Percentiles rank a stretch among this genome's conserved stretches.
These are phyloP conservation scores for Pythium periplocum DNA, from an alignment of 352 stramenopile species.

Conservation along the genomic window DNA sequence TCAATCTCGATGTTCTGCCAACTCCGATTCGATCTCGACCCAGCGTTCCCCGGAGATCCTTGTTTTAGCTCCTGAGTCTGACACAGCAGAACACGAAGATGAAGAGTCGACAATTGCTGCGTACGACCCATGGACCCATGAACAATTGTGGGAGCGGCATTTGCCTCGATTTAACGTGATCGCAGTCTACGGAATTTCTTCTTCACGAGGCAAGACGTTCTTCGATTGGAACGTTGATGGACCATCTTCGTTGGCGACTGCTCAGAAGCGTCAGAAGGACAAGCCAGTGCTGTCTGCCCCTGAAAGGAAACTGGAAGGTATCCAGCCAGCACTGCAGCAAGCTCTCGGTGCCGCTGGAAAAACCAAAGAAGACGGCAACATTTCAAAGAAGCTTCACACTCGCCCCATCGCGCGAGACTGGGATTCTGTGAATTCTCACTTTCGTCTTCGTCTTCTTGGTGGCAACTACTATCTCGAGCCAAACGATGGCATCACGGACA, in stretches of 20 bases:
- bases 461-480: constrained; percentile 63
- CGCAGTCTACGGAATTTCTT: constrained; percentile 59
- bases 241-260: constrained; percentile 33
- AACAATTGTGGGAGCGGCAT: constrained; percentile 73
- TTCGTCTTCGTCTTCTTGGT: constrained; percentile 43
- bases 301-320: too few relatives aligned
- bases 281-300: constrained; percentile 1
- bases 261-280: constrained; percentile 4
- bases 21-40: background rate
- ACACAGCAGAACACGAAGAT: constrained; percentile 33
- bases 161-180: constrained; percentile 67
- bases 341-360: background rate
- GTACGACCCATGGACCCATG: constrained; percentile 64
- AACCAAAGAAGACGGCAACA: background rate
- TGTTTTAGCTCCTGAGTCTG: constrained; percentile 51
- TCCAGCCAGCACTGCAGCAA: too few relatives aligned
- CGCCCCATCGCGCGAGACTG: constrained; percentile 17
- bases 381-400: background rate
- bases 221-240: constrained; percentile 71
- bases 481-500: constrained; percentile 26
- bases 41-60: constrained; percentile 38
- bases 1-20: constrained; percentile 23
- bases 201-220: constrained; percentile 43
- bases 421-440: constrained; percentile 34
- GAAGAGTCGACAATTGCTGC: constrained; percentile 65